Conservation (phyloP, 495 filamentous ascomycete species). For the Sordaria brevicollis region DNA sequence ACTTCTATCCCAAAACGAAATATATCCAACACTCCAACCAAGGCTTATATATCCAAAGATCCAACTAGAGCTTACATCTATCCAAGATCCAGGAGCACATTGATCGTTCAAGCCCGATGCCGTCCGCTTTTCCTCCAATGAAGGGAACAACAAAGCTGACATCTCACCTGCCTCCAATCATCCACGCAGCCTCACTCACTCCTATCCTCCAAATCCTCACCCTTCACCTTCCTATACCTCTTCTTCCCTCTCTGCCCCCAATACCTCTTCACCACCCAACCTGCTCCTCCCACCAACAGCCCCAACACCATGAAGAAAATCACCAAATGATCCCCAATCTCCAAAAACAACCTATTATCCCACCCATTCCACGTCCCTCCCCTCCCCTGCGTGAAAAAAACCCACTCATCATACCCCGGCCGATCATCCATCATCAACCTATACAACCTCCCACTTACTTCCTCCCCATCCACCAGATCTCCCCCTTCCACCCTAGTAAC, state of each 20-base stretch:
- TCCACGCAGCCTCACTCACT: not conserved
- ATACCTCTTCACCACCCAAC: conserved; percentile 5
- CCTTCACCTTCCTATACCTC: not conserved
- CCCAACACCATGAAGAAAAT: conserved; percentile 27
- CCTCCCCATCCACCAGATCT: conserved; percentile 9
- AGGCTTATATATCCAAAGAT: not conserved
- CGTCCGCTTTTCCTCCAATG: not conserved
- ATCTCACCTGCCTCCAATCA: not conserved
- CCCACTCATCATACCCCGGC: conserved; percentile 24
- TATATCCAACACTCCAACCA: not conserved
- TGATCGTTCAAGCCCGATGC: not conserved
- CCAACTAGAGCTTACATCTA: too few relatives aligned
- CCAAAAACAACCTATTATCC: conserved; percentile 22
- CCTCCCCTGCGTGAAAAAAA: conserved; percentile 31
- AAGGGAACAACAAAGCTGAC: not conserved
- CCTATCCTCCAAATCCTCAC: not conserved
- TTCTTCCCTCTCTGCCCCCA: not conserved
- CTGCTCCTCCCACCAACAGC: not conserved
- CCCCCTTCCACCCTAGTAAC: conserved; percentile 1
- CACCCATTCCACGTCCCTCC: conserved; percentile 37
- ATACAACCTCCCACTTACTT: conserved; percentile 14
- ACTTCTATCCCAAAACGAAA: not conserved
- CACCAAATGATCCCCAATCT: conserved; percentile 26
- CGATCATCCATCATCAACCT: conserved; percentile 35
- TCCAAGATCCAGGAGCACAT: not conserved